Base-by-base conservation (phyloP, 106 monocot genomes). In the Cymbidium sinense region DNA sequence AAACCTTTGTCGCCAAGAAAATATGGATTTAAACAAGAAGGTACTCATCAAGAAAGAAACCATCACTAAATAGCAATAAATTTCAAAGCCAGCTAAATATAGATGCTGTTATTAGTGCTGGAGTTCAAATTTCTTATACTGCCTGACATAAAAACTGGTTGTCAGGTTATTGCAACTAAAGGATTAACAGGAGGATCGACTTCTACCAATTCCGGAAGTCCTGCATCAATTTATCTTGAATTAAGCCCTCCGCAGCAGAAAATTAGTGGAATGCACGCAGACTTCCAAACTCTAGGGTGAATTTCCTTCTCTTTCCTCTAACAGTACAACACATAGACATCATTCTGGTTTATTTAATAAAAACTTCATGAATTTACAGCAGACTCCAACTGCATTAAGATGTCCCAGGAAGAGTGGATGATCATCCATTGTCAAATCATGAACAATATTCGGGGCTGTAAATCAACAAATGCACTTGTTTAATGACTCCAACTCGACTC, bases 221-320 rank as follows among this genome's bases (percentile, higher is more conserved):
- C 64, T 27, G 64, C 25, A 51, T 78, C 82, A 18, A 72, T 86
- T 58, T 44, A 82, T 31, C 88, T 88, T 54, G 84, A 86, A 73
- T 74, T 91, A 54, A 83, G 88, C 74, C 88, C 79, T 9, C 84
- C 88, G 31, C 84, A 86, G 34, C 79, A 83, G 36, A 79, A 84
- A 78, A 81, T 64, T 71, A 67, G 69, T 75, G 78, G 34, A 47
- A 43, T 77, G 34, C 44, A 81, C 76, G 73, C 50, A 74, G 79
- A 64, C 62, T 21, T 41, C 72, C 77, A 78, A 58, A 83, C 74
- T 25, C 51, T 91, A 31, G 80, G 88, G 88, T 91, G 82, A 71
- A 25, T 21, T 3, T 21, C 21, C 51, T 10, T 52, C 30, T 54
- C 23, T 3, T n/a, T 18, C 15, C 25, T 50, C 41, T 31, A 67